Percentiles rank a stretch among this genome's conserved stretches.
These are phyloP conservation scores for Rostrohypoxylon terebratum DNA, from an alignment of 495 filamentous ascomycete species.

Conservation along the genomic window DNA sequence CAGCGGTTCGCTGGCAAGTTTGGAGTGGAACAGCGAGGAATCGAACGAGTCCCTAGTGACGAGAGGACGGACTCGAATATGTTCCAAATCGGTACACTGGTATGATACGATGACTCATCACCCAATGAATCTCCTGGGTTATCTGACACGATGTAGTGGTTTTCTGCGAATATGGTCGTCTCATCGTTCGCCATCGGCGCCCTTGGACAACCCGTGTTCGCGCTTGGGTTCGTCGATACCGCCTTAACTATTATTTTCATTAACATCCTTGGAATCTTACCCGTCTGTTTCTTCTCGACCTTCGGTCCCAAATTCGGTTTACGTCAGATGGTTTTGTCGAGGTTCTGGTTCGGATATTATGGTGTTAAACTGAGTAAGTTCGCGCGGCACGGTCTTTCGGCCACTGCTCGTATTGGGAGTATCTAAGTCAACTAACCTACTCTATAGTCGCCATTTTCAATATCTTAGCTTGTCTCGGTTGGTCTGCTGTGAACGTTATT, in stretches of 20 bases:
- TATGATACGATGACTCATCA: constrained; percentile 59
- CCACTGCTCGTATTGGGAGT: background rate
- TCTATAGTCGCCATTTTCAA: constrained; percentile 76
- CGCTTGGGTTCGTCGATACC: constrained; percentile 80
- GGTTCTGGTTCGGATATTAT: constrained; percentile 83
- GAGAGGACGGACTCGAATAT: constrained; percentile 76
- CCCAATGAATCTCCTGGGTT: background rate
- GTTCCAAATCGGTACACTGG: constrained; percentile 79
- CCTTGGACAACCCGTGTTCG: constrained; percentile 73
- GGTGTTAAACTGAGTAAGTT: constrained; percentile 76
- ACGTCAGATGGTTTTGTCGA: constrained; percentile 86
- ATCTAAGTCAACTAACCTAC: constrained; percentile 19
- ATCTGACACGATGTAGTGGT: constrained; percentile 67
- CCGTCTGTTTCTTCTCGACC: constrained; percentile 83
- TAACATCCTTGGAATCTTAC: constrained; percentile 78
- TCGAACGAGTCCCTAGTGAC: constrained; percentile 80
- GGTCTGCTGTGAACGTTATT: constrained; percentile 81
- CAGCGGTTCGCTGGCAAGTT: constrained; percentile 76
- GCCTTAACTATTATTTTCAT: constrained; percentile 81
- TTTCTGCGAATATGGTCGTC: constrained; percentile 86
- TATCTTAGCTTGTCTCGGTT: constrained; percentile 80
- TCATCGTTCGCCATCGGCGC: constrained; percentile 85
- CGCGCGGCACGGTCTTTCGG: background rate
- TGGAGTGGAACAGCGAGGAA: constrained; percentile 81
- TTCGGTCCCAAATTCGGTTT: constrained; percentile 83